phyloP scores from a whole-genome alignment of 1,139 yeast genomes.

The Magnusiomyces paraingens region DNA sequence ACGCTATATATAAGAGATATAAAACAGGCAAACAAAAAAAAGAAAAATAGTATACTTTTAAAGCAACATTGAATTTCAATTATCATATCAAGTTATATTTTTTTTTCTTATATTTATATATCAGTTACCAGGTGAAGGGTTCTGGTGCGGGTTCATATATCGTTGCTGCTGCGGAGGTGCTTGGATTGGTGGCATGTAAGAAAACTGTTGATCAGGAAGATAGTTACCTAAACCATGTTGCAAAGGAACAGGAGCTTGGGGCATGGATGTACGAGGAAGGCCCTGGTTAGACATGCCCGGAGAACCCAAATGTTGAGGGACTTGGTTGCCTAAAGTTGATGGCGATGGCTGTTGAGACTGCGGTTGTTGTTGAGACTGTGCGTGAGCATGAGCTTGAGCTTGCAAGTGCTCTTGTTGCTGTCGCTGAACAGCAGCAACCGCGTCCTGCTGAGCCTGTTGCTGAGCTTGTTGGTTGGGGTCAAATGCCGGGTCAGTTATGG shows the following conservation, averaged over 20 bases:
- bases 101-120: background rate
- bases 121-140: slow-evolving; percentile 3
- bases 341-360: too few species aligned
- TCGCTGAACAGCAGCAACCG: background rate
- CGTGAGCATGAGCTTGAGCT: background rate
- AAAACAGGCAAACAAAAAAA: background rate
- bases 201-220: slow-evolving; percentile 4
- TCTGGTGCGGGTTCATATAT: slow-evolving; percentile 1
- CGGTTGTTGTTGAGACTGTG: background rate
- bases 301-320: slow-evolving; percentile 1
- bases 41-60: background rate
- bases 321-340: too few species aligned
- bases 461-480: background rate
- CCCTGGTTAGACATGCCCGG: background rate
- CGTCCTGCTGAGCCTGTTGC: slow-evolving; percentile 10
- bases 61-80: background rate
- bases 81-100: too few species aligned
- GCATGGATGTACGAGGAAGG: background rate
- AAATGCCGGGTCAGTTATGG: background rate
- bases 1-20: background rate
- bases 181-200: slow-evolving; percentile 5
- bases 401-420: background rate
- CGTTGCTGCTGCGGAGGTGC: background rate
- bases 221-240: slow-evolving; percentile 4
- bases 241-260: slow-evolving; percentile 5